Percentiles rank a stretch among this genome's conserved stretches.
Evolutionary conservation across 2,329 filamentous ascomycete species (phyloP).

Genomic region (Verticillium zaregamsianum): DNA sequence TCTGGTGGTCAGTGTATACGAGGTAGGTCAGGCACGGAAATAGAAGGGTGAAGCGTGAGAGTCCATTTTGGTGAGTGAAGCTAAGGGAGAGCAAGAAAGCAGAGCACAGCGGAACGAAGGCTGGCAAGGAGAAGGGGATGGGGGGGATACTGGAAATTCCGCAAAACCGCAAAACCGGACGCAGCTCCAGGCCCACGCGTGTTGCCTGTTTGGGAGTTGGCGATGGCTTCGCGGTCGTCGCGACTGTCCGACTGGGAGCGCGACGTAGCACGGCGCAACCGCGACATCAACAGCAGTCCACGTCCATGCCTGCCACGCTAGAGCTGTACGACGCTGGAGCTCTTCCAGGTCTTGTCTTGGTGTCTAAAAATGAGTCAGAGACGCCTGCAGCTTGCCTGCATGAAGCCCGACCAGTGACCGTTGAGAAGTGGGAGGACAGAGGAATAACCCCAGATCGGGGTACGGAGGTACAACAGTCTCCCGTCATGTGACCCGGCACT

Average conservation of each 20-base stretch:
- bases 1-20: not conserved
- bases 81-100: not conserved
- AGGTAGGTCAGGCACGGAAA: not conserved
- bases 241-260: constrained; percentile 1
- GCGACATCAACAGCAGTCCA: not conserved
- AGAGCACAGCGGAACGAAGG: not conserved
- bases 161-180: not conserved
- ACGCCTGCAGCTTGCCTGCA: constrained; percentile 19
- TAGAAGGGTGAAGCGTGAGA: not conserved
- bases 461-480: constrained; percentile 2
- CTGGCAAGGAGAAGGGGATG: not conserved
- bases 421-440: constrained; percentile 12
- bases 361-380: constrained; percentile 29
- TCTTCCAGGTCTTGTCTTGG: constrained; percentile 10
- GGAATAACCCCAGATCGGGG: constrained; percentile 1
- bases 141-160: not conserved
- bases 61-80: not conserved
- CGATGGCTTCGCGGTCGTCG: constrained; percentile 13
- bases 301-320: constrained; percentile 5
- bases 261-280: not conserved
- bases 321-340: constrained; percentile 4
- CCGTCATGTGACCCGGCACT: not conserved
- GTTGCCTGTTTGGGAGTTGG: constrained; percentile 6
- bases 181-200: not conserved
- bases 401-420: constrained; percentile 1